Percentiles rank a stretch among this genome's conserved stretches.
Conservation (phyloP, 345 rosid species). For the Kernera saxatilis region DNA sequence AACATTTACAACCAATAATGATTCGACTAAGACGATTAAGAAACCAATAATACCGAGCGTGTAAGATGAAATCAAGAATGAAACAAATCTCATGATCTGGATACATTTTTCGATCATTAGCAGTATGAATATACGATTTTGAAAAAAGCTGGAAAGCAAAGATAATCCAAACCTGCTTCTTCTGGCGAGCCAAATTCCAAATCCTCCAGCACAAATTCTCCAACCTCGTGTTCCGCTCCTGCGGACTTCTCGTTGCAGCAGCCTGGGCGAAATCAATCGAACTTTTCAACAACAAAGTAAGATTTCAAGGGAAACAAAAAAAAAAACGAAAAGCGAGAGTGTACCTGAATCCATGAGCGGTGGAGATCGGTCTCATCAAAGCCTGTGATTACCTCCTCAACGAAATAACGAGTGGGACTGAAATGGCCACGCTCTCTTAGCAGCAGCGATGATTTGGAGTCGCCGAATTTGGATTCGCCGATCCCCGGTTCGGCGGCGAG, state of each 20-base stretch:
- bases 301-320: not conserved
- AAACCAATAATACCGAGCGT: not conserved
- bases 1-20: not conserved
- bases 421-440: constrained; percentile 69
- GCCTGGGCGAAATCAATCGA: constrained; percentile 36
- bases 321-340: not conserved
- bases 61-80: not conserved
- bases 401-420: constrained; percentile 66
- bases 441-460: constrained; percentile 40
- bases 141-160: not conserved
- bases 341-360: constrained; percentile 69
- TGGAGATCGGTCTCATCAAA: constrained; percentile 82
- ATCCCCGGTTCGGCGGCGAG: constrained; percentile 24
- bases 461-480: constrained; percentile 14
- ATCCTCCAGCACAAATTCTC: constrained; percentile 89
- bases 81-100: not conserved
- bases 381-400: constrained; percentile 64
- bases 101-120: not conserved
- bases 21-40: not conserved
- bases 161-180: constrained; percentile 49
- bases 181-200: constrained; percentile 80
- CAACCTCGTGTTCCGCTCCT: constrained; percentile 73
- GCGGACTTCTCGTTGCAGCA: constrained; percentile 70
- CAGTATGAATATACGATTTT: not conserved
- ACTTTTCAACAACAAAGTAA: not conserved